Evolutionary conservation across 1,284 basidiomycete genomes (phyloP), one percentile per base, ranked within the genome.

Genomic region (Malassezia pachydermatis): DNA sequence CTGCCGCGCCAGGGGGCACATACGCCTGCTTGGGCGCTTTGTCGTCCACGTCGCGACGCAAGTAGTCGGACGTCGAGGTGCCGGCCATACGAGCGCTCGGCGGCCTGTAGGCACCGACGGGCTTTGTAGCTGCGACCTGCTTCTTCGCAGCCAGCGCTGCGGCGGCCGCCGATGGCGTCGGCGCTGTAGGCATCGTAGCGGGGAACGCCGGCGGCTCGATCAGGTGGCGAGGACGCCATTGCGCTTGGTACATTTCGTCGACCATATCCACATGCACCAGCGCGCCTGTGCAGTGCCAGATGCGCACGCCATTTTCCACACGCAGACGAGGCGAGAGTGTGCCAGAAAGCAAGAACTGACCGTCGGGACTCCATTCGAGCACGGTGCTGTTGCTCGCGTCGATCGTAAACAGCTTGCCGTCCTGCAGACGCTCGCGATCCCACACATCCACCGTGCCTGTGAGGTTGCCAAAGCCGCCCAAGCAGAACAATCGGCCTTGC

Each of bases 401-500:
- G 67, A 96, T 88, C 39, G 82, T 84, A 52, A 80, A 79, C 14
- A 89, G 78, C 74, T 92, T 92, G 60, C 78, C 68, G 10, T 57
- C 52, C 23, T 49, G 79, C 32, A 94, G 78, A 23, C 83, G 81
- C 51, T 86, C 83, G 17, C 90, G 81, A 71, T 98, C 92, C 76
- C 84, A 86, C 54, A 98, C 77, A 64, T 94, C 87, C 53, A 92
- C 82, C 65, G 87, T 88, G 36, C 92, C 92, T 0, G 88, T 86
- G 35, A 96, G 78, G 73, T 98, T 98, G 29, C 94, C 90, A 70
- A 96, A 98, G 8, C 92, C 92, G 0, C 88, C 92, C 30, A 92
- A 78, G 45, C 85, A 81, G 50, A 98, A 74, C 19, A 98, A 79
- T 8, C 86, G 82, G 8, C 84, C 86, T 74, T 96, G 90, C 0